Conservation (phyloP, 768 basidiomycete genomes). For the Lanmaoa rubissima region DNA sequence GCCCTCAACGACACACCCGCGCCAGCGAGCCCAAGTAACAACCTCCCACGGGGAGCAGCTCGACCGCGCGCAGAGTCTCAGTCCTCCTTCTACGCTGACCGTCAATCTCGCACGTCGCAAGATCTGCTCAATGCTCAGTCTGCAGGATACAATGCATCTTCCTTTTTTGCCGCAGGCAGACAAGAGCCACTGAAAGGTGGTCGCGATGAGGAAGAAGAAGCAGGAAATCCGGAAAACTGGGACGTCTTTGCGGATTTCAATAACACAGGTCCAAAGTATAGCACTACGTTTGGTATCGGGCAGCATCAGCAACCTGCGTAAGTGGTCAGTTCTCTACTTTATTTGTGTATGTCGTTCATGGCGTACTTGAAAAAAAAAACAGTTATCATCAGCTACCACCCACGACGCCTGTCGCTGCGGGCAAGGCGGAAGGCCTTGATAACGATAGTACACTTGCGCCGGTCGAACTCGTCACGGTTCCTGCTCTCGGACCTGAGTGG, state of each 20-base stretch:
- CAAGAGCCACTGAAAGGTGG: constrained; percentile 77
- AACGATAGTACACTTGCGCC: constrained; percentile 37
- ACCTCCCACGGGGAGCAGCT: constrained; percentile 30
- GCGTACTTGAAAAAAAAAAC: constrained; percentile 3
- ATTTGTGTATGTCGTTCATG: constrained; percentile 3
- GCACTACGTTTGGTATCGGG: constrained; percentile 51
- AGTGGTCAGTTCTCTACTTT: constrained; percentile 22
- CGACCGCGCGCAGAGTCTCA: constrained; percentile 63
- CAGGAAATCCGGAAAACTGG: constrained; percentile 49
- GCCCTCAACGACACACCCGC: constrained; percentile 50
- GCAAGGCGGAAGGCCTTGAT: constrained; percentile 38
- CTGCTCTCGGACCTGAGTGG: constrained; percentile 92
- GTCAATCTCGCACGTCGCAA: constrained; percentile 40
- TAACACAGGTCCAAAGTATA: constrained; percentile 78
- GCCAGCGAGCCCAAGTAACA: constrained; percentile 19
- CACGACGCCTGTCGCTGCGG: constrained; percentile 15
- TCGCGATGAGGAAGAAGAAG: constrained; percentile 65
- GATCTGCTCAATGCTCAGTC: constrained; percentile 49
- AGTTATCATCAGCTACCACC: constrained; percentile 49
- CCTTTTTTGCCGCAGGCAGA: constrained; percentile 66
- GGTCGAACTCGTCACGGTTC: constrained; percentile 90
- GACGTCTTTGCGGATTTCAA: constrained; percentile 91
- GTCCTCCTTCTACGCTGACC: constrained; percentile 60
- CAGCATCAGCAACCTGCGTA: constrained; percentile 46
- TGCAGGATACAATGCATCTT: constrained; percentile 73